Conservation (phyloP, 805 yeast species). For the Starmerella vaccinii region DNA sequence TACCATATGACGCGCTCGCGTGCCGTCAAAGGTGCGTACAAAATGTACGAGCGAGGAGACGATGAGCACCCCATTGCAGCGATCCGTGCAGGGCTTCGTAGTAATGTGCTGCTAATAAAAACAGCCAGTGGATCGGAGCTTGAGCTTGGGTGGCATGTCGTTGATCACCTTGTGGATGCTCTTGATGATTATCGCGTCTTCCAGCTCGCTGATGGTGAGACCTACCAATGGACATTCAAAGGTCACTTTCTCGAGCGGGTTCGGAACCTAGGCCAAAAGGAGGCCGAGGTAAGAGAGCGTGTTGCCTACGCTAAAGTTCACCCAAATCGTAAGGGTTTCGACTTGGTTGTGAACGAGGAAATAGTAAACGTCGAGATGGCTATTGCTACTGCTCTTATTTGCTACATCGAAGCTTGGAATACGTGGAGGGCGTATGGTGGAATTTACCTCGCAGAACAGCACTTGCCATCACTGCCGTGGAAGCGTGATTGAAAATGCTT, state of each 20-base stretch:
- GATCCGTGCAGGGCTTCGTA: conserved; percentile 49
- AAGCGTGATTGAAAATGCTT: conserved; percentile 24
- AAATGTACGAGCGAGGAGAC: conserved; percentile 41
- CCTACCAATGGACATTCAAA: conserved; percentile 55
- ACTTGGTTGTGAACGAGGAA: conserved; percentile 43
- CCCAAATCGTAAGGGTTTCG: conserved; percentile 51
- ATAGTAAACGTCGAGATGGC: conserved; percentile 52
- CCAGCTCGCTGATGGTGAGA: conserved; percentile 47
- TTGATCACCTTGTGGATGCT: conserved; percentile 52
- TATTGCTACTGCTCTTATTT: conserved; percentile 47
- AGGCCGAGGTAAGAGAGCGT: conserved; percentile 52
- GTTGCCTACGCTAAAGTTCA: conserved; percentile 49
- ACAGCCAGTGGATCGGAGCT: conserved; percentile 39
- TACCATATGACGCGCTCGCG: conserved; percentile 53
- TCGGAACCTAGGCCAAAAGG: conserved; percentile 51
- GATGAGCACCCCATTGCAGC: conserved; percentile 51
- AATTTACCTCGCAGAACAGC: conserved; percentile 41
- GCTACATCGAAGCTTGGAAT: conserved; percentile 60
- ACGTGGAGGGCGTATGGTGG: conserved; percentile 55
- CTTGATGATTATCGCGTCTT: conserved; percentile 51
- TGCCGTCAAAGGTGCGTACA: conserved; percentile 57
- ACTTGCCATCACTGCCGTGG: conserved; percentile 24
- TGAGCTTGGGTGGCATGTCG: conserved; percentile 55
- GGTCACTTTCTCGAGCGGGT: conserved; percentile 52
- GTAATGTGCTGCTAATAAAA: conserved; percentile 47